A percentile compares a stretch with the other conserved stretches of the same genome.
These are phyloP conservation scores for Flaveria sonorensis DNA, from an alignment of 129 eudicot species.

Conservation along the genomic window DNA sequence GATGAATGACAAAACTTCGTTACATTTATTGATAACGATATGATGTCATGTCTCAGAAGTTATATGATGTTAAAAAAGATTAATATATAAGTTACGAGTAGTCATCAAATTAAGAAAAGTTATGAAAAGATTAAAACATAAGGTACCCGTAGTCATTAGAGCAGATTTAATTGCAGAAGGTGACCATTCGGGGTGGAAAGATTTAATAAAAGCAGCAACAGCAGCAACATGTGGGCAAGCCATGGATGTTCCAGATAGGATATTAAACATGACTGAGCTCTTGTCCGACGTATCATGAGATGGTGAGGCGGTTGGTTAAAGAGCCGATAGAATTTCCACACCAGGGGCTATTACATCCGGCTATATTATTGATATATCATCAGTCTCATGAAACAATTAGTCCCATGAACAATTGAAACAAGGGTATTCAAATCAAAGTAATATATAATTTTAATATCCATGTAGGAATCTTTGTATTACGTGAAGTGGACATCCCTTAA, in stretches of 20 bases:
- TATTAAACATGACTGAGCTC: constrained; percentile 33
- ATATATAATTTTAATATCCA: no score
- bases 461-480: no score
- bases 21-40: no score
- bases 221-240: constrained; percentile 53
- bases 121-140: no score
- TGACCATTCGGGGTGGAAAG: constrained; percentile 46
- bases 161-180: constrained; percentile 55
- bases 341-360: constrained; percentile 63
- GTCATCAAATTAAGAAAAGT: no score
- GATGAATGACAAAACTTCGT: no score
- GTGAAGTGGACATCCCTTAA: no score
- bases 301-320: constrained; percentile 28
- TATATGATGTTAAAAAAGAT: no score
- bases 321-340: constrained; percentile 49
- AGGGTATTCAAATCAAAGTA: no score
- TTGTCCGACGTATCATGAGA: constrained; percentile 14
- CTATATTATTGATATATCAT: constrained; percentile 24
- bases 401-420: no score
- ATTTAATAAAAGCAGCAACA: constrained; percentile 46
- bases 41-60: no score
- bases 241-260: constrained; percentile 58
- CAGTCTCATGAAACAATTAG: neutral
- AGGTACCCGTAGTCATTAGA: constrained; percentile 54
- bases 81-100: no score